A percentile compares a stretch with the other conserved stretches of the same genome.
Evolutionary conservation across 306 rosid species (phyloP).

Genomic region (Cicer chorassanicum): DNA sequence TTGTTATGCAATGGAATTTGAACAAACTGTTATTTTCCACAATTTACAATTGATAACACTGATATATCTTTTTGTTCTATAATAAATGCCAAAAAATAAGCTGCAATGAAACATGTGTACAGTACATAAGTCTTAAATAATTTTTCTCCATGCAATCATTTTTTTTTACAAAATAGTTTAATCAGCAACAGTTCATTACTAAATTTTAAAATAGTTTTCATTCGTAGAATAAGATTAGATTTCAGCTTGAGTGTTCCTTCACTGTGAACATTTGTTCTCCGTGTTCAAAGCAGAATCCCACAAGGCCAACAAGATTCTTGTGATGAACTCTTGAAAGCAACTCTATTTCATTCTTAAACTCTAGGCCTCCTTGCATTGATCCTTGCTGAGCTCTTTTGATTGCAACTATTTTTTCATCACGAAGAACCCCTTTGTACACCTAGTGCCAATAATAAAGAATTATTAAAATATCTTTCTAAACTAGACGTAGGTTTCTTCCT

Average conservation of each 20-base stretch:
- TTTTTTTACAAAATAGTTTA: not conserved
- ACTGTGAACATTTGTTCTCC: conserved; percentile 78
- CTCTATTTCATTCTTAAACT: conserved; percentile 95
- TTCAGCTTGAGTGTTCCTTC: not conserved
- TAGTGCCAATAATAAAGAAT: conserved; percentile 37
- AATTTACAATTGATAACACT: too few species aligned
- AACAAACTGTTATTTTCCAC: too few species aligned
- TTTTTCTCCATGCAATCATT: not conserved
- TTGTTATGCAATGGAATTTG: too few species aligned
- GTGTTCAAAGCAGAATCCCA: conserved; percentile 95
- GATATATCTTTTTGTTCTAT: not conserved
- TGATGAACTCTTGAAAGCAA: conserved; percentile 97
- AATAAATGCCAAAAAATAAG: conserved; percentile 3
- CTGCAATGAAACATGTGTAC: not conserved
- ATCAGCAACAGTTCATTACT: not conserved
- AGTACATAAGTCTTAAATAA: conserved; percentile 1
- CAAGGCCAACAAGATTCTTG: conserved; percentile 92
- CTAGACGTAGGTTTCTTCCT: not conserved
- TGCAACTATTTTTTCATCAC: conserved; percentile 80
- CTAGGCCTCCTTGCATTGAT: conserved; percentile 93
- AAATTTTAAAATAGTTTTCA: conserved; percentile 10
- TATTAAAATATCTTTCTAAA: not conserved
- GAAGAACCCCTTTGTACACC: conserved; percentile 83
- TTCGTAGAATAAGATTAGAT: conserved; percentile 26
- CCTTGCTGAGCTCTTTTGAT: conserved; percentile 96